Conservation (phyloP, 176 grass and related monocot genomes). For the Thalia dealbata region DNA sequence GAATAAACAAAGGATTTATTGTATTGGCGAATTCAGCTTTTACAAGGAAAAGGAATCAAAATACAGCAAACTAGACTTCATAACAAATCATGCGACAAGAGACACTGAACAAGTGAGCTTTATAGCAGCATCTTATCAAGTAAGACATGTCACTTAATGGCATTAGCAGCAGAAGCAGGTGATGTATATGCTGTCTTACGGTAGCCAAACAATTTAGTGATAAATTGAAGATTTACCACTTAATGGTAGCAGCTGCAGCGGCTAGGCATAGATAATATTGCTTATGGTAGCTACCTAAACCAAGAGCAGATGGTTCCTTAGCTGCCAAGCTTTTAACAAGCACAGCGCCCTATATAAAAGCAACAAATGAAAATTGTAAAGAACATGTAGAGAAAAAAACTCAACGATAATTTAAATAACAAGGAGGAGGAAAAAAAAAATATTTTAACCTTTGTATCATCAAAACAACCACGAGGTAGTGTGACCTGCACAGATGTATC, state of each 20-base stretch:
- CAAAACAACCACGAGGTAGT: conserved; percentile 75
- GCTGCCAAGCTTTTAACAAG: conserved; percentile 81
- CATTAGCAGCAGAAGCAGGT: neutral
- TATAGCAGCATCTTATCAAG: neutral
- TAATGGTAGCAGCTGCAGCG: conserved; percentile 70
- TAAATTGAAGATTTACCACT: conserved; percentile 36
- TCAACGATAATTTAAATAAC: neutral
- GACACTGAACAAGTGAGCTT: neutral
- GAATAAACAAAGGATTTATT: neutral
- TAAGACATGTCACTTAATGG: neutral
- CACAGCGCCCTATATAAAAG: conserved; percentile 45
- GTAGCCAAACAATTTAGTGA: neutral
- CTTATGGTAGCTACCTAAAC: conserved; percentile 84
- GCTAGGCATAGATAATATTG: conserved; percentile 96
- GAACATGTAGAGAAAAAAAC: neutral
- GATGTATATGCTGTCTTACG: neutral
- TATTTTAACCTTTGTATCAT: conserved; percentile 69
- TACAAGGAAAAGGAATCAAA: too few species aligned
- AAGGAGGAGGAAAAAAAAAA: too few species aligned
- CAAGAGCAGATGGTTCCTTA: conserved; percentile 76
- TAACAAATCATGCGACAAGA: too few species aligned
- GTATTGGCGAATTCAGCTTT: too few species aligned
- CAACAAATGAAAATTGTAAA: neutral
- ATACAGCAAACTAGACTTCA: too few species aligned
- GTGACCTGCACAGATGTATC: conserved; percentile 44